Evolutionary conservation across 2,329 filamentous ascomycete genomes (phyloP), one percentile per base, ranked within the genome.

Genomic region (Cladophialophora carrionii): DNA sequence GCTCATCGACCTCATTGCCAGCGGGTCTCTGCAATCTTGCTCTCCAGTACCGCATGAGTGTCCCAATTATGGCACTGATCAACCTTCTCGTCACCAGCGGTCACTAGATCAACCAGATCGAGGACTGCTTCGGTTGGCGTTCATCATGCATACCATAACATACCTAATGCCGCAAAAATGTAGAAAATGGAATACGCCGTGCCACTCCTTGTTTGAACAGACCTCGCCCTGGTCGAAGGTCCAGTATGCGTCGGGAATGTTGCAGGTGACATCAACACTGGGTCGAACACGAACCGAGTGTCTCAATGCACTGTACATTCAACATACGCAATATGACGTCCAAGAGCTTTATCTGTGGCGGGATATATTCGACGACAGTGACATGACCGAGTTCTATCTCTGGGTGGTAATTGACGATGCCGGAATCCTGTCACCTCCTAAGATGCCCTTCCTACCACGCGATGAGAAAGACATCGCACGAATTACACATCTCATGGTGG

Each of bases 31-130:
- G 52, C 12, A 26, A 22, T 10, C 51, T 65, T 2, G 52, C 63
- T 10, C 41, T 57, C 10, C 51, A 65, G 5, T 57, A 57, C 26
- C 49, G 58, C 14, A 41, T 61, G 22, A 61, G 57, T 51, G 51
- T 52, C n/a, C 58, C 57, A 2, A 52, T 65, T n/a, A 57, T 65
- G 6, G 53, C 49, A 10, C 32, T 65, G 34, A 31, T 65, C 37
- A 51, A 65, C n/a, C 49, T 52, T 5, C 20, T 56, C 17, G 29
- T 43, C n/a, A 49, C 41, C 20, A 51, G 37, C 6, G 31, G 20
- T 24, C 29, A 26, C 8, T 20, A 51, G 12, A 55, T 65, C 12
- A 17, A 61, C 20, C 51, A 61, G 26, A 12, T 55, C 34, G 31
- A 37, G 9, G 9, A 14, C 31, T 3, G 20, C n/a, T 9, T 17